Evolutionary conservation across 768 basidiomycete genomes (phyloP).

Genomic region (Suillus weaverae): DNA sequence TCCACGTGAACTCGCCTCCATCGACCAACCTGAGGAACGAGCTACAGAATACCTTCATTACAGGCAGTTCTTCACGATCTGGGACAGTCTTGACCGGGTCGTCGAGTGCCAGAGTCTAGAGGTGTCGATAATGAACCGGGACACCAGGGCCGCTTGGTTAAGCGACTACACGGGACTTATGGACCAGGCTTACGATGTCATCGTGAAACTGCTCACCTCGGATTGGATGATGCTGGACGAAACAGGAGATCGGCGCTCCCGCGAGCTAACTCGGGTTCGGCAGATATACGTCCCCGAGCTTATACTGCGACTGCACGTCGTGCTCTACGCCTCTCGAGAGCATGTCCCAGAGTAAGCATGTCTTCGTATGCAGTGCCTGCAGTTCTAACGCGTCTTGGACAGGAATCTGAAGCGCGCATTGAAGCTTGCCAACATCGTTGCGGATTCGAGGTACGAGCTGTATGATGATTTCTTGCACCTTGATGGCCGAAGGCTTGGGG

Average conservation of each 20-base stretch:
- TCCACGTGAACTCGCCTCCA: conserved; percentile 59
- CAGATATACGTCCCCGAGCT: too few relatives aligned
- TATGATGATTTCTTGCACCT: too few relatives aligned
- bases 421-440: too few relatives aligned
- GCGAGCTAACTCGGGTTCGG: conserved; percentile 39
- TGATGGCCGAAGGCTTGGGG: too few relatives aligned
- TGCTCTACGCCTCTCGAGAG: too few relatives aligned
- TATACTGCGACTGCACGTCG: too few relatives aligned
- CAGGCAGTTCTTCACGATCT: conserved; percentile 73
- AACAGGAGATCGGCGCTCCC: conserved; percentile 43
- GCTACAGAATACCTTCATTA: conserved; percentile 79
- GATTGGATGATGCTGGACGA: too few relatives aligned
- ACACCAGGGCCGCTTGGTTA: conserved; percentile 60
- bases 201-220: conserved; percentile 65
- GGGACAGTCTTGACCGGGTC: conserved; percentile 64
- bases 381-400: too few relatives aligned
- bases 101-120: conserved; percentile 35
- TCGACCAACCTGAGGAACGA: conserved; percentile 65
- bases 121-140: conserved; percentile 55
- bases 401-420: too few relatives aligned
- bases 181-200: conserved; percentile 62
- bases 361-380: too few relatives aligned
- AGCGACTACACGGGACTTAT: conserved; percentile 62
- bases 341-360: too few relatives aligned
- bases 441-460: too few relatives aligned